A percentile compares a stretch with the other conserved stretches of the same genome.
Conservation (phyloP, 208 protist species). For the Leishmania guyanensis region DNA sequence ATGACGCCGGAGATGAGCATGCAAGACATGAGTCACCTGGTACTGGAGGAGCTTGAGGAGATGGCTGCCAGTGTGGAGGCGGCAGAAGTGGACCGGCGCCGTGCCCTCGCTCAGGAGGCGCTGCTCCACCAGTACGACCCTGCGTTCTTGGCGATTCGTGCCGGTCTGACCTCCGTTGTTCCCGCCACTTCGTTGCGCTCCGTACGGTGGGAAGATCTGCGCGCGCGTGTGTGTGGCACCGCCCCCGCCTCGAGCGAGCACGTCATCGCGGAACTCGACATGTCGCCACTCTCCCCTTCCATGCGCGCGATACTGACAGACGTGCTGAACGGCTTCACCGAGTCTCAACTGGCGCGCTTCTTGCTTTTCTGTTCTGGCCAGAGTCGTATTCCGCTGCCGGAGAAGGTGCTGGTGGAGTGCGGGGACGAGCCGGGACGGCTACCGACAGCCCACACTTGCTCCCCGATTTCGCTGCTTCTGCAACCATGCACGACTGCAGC, state of each 20-base stretch:
- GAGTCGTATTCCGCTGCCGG: conserved; percentile 77
- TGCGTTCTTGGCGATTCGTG: conserved; percentile 66
- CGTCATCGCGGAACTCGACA: conserved; percentile 73
- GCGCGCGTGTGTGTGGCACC: conserved; percentile 78
- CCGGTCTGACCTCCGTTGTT: conserved; percentile 70
- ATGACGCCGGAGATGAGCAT: conserved; percentile 53
- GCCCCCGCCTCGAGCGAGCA: conserved; percentile 56
- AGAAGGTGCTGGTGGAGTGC: conserved; percentile 78
- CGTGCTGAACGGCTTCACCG: conserved; percentile 58
- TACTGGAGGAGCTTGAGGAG: conserved; percentile 35
- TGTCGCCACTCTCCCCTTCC: conserved; percentile 41
- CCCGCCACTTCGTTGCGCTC: conserved; percentile 46
- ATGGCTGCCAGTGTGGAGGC: conserved; percentile 24
- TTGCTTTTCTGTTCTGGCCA: conserved; percentile 89
- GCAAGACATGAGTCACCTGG: conserved; percentile 31
- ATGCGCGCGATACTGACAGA: conserved; percentile 60
- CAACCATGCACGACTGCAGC: conserved; percentile 67
- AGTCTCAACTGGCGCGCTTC: conserved; percentile 66
- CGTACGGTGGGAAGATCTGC: conserved; percentile 85
- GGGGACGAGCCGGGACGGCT: conserved; percentile 75
- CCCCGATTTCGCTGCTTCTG: conserved; percentile 82
- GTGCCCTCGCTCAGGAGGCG: conserved; percentile 49
- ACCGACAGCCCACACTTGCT: conserved; percentile 90
- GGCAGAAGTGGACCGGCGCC: conserved; percentile 42
- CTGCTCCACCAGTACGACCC: conserved; percentile 87